phyloP scores from a whole-genome alignment of 805 yeast species.

The Scheffersomyces spartinae region DNA sequence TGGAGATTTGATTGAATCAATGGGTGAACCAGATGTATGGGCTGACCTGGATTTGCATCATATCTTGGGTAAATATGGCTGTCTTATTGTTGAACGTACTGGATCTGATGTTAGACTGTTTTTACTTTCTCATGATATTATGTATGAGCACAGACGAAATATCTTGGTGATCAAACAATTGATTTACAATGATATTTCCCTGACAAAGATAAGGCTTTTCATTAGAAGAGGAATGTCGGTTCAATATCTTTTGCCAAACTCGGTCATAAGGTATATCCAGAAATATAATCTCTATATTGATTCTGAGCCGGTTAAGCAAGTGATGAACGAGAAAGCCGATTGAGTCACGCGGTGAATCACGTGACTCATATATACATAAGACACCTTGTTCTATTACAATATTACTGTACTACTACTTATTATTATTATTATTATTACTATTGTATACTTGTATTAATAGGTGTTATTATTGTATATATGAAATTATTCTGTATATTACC shows the following conservation, averaged over 20 bases:
- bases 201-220: conserved; percentile 88
- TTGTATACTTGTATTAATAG: too few species aligned
- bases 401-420: too few species aligned
- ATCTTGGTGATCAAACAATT: conserved; percentile 91
- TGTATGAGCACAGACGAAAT: conserved; percentile 93
- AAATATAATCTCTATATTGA: conserved; percentile 83
- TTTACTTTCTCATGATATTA: conserved; percentile 84
- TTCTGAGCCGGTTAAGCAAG: conserved; percentile 91
- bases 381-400: too few species aligned
- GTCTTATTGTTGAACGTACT: conserved; percentile 92
- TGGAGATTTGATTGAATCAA: conserved; percentile 92
- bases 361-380: too few species aligned
- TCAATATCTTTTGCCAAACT: conserved; percentile 85
- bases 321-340: conserved; percentile 34
- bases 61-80: conserved; percentile 90
- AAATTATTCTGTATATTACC: too few species aligned
- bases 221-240: conserved; percentile 94
- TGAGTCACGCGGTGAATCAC: too few species aligned
- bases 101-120: conserved; percentile 93
- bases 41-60: conserved; percentile 92
- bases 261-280: conserved; percentile 89
- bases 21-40: conserved; percentile 99
- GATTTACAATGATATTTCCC: conserved; percentile 90
- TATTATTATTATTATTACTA: too few species aligned
- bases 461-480: too few species aligned